These are phyloP conservation scores for Hypomyces rosellus DNA, from an alignment of 2,329 filamentous ascomycete genomes.

Conservation along the genomic window DNA sequence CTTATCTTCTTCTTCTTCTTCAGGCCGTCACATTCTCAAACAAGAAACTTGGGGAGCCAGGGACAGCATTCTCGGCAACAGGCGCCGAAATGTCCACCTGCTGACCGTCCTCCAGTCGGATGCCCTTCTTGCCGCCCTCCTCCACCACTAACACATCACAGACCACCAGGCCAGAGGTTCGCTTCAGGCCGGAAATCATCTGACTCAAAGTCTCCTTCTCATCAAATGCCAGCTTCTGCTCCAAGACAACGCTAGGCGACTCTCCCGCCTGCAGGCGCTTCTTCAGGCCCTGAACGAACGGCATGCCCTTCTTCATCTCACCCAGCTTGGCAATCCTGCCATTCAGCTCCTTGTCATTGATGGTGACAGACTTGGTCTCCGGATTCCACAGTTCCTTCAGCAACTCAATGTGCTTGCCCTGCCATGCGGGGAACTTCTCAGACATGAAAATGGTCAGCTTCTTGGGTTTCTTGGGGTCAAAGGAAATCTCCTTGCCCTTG, in stretches of 20 bases:
- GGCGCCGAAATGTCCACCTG: slow-evolving; percentile 52
- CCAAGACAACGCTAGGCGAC: slow-evolving; percentile 61
- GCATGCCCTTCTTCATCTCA: slow-evolving; percentile 97
- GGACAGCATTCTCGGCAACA: slow-evolving; percentile 67
- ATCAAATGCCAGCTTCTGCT: slow-evolving; percentile 80
- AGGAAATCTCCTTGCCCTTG: slow-evolving; percentile 80
- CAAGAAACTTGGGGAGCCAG: slow-evolving; percentile 73
- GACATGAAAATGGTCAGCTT: slow-evolving; percentile 82
- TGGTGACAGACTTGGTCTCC: slow-evolving; percentile 47
- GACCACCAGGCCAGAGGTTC: slow-evolving; percentile 61
- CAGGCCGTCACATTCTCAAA: slow-evolving; percentile 69
- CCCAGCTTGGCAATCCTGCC: slow-evolving; percentile 73
- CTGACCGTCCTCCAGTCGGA: slow-evolving; percentile 44
- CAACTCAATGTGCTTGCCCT: slow-evolving; percentile 81
- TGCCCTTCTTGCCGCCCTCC: slow-evolving; percentile 62
- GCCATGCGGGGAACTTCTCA: slow-evolving; percentile 79
- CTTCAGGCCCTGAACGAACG: slow-evolving; percentile 86
- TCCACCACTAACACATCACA: slow-evolving; percentile 68
- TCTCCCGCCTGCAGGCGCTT: slow-evolving; percentile 70
- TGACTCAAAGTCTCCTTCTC: slow-evolving; percentile 68
- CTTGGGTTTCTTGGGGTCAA: slow-evolving; percentile 89
- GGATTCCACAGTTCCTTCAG: slow-evolving; percentile 65
- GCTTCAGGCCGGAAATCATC: slow-evolving; percentile 75
- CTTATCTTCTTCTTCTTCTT: neutral
- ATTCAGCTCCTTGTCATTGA: slow-evolving; percentile 74